These are phyloP conservation scores for Cercospora sojina DNA, from an alignment of 2,329 filamentous ascomycete genomes.

Conservation along the genomic window DNA sequence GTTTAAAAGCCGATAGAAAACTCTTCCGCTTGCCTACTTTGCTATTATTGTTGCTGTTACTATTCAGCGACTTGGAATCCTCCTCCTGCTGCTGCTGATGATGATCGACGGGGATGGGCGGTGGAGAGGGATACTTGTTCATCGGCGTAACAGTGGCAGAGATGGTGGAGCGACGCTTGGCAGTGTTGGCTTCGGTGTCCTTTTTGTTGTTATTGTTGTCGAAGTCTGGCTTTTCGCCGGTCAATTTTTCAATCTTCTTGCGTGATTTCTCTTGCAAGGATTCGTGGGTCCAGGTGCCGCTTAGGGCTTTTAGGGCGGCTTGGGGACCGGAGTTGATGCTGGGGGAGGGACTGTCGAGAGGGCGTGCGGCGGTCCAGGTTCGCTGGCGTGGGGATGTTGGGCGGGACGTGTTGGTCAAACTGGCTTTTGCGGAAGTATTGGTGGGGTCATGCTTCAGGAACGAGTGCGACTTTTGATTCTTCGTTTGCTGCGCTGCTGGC, in stretches of 20 bases:
- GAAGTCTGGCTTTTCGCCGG: not conserved
- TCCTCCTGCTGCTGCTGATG: too few species aligned
- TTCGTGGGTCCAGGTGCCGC: constrained; percentile 7
- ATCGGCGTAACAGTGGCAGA: constrained; percentile 34
- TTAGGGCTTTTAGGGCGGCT: not conserved
- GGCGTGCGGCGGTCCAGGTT: not conserved
- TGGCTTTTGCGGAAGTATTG: constrained; percentile 7
- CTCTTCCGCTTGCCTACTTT: constrained; percentile 50
- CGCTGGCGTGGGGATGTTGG: constrained; percentile 9
- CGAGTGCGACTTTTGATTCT: constrained; percentile 19
- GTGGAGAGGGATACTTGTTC: constrained; percentile 28
- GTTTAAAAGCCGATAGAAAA: constrained; percentile 46
- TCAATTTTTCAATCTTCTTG: constrained; percentile 15
- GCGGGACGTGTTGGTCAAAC: not conserved
- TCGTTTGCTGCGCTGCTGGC: constrained; percentile 4
- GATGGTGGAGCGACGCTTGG: constrained; percentile 33
- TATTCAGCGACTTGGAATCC: constrained; percentile 27
- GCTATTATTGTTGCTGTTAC: too few species aligned
- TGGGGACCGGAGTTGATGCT: too few species aligned
- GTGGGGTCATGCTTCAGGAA: constrained; percentile 24
- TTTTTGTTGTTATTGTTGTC: not conserved
- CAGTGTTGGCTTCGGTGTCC: constrained; percentile 31
- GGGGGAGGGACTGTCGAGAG: too few species aligned
- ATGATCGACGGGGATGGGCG: constrained; percentile 11
- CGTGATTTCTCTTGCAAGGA: constrained; percentile 7